These are phyloP conservation scores for Cardiospermum halicacabum DNA, from an alignment of 345 rosid species.

Conservation along the genomic window DNA sequence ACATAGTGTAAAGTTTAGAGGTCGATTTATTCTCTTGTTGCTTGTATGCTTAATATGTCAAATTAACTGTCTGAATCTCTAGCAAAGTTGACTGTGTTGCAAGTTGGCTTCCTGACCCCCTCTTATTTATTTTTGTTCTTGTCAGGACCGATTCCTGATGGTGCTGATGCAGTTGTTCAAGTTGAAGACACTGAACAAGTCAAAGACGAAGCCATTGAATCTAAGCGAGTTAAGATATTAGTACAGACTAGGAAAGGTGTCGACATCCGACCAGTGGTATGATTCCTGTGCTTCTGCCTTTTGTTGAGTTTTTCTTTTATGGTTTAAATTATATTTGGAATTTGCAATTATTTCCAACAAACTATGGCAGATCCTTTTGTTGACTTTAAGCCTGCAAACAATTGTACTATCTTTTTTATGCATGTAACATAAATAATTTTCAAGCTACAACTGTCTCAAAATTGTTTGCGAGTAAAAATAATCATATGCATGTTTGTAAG, in stretches of 20 bases:
- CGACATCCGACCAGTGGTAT: conserved; percentile 96
- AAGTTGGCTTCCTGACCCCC: neutral
- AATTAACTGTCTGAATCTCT: neutral
- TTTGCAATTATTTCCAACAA: neutral
- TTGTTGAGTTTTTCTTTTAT: conserved; percentile 3
- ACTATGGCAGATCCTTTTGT: neutral
- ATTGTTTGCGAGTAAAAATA: neutral
- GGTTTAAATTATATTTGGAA: neutral
- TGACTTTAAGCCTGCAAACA: neutral
- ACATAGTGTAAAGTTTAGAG: neutral
- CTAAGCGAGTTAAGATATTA: conserved; percentile 59
- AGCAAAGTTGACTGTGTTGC: neutral
- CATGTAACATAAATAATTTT: neutral
- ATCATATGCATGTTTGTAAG: neutral
- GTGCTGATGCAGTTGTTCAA: conserved; percentile 97
- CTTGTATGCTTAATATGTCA: neutral
- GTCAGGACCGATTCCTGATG: conserved; percentile 91
- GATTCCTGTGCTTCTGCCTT: conserved; percentile 4
- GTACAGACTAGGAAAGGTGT: conserved; percentile 58
- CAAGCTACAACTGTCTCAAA: neutral
- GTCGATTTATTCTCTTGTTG: neutral
- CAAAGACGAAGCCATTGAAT: conserved; percentile 25
- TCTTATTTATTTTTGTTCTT: conserved; percentile 3
- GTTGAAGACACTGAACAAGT: conserved; percentile 76
- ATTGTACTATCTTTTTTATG: neutral